phyloP scores from a whole-genome alignment of 2,329 filamentous ascomycete genomes.

The Rutstroemia sydowiana region DNA sequence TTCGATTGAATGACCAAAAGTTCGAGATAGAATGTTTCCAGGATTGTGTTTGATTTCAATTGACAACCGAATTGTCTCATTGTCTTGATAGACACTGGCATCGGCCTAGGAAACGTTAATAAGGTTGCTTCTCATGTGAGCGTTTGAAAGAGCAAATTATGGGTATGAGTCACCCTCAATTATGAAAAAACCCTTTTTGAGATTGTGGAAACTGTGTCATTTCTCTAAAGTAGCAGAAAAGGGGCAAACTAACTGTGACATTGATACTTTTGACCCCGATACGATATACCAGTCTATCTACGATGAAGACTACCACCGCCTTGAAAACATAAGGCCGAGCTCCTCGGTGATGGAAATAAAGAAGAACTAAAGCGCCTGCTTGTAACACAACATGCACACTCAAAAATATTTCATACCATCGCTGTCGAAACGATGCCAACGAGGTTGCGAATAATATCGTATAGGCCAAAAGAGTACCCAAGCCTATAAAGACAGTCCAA shows the following conservation, averaged over 20 bases:
- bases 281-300: constrained; percentile 42
- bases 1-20: constrained; percentile 32
- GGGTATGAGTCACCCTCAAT: neutral
- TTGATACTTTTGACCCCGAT: constrained; percentile 43
- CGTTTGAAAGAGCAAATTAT: no score
- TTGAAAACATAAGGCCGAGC: constrained; percentile 45
- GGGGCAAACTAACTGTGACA: constrained; percentile 34
- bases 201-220: neutral
- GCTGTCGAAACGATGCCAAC: constrained; percentile 49
- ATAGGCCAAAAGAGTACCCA: constrained; percentile 49
- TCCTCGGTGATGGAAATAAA: constrained; percentile 52
- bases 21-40: neutral
- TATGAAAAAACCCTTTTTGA: neutral
- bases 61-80: constrained; percentile 44
- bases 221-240: neutral
- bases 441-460: constrained; percentile 56
- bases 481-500: constrained; percentile 45
- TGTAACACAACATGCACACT: constrained; percentile 52
- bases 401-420: constrained; percentile 58
- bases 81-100: constrained; percentile 47
- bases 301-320: constrained; percentile 27
- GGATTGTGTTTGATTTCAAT: constrained; percentile 15
- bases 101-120: constrained; percentile 17
- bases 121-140: neutral
- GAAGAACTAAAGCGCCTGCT: constrained; percentile 43